phyloP scores from a whole-genome alignment of 2,329 filamentous ascomycete species.

The Coccinonectria pachysandricola region DNA sequence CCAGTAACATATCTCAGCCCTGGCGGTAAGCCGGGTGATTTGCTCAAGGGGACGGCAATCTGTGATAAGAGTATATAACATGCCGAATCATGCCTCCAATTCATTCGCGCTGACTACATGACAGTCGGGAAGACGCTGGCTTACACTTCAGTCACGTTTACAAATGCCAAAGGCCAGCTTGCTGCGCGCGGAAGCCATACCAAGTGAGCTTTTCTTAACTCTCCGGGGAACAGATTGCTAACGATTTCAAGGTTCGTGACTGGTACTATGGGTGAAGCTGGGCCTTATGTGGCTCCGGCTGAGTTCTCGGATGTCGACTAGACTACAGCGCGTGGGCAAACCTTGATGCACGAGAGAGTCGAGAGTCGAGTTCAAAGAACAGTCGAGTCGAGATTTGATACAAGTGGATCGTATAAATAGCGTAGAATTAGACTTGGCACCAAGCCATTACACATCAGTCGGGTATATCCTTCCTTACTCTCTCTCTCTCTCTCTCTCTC shows the following conservation, averaged over 20 bases:
- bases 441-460: too few relatives aligned
- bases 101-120: conserved; percentile 4
- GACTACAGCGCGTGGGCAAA: neutral
- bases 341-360: too few relatives aligned
- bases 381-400: too few relatives aligned
- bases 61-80: conserved; percentile 49
- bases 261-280: conserved; percentile 26
- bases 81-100: neutral
- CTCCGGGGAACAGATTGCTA: conserved; percentile 3
- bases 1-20: conserved; percentile 53
- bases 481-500: too few relatives aligned
- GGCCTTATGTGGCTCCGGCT: conserved; percentile 27
- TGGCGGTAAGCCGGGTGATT: conserved; percentile 47
- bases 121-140: conserved; percentile 54
- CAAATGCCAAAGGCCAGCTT: conserved; percentile 47
- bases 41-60: conserved; percentile 43
- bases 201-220: conserved; percentile 35
- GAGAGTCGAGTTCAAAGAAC: too few relatives aligned
- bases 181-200: conserved; percentile 56
- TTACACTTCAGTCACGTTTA: conserved; percentile 50
- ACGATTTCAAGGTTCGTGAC: conserved; percentile 29
- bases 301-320: conserved; percentile 26
- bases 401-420: too few relatives aligned
- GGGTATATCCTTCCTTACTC: too few relatives aligned
- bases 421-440: too few relatives aligned